Base-by-base conservation (phyloP, 768 basidiomycete species). In the Cystobasidiopsis lactophilus region DNA sequence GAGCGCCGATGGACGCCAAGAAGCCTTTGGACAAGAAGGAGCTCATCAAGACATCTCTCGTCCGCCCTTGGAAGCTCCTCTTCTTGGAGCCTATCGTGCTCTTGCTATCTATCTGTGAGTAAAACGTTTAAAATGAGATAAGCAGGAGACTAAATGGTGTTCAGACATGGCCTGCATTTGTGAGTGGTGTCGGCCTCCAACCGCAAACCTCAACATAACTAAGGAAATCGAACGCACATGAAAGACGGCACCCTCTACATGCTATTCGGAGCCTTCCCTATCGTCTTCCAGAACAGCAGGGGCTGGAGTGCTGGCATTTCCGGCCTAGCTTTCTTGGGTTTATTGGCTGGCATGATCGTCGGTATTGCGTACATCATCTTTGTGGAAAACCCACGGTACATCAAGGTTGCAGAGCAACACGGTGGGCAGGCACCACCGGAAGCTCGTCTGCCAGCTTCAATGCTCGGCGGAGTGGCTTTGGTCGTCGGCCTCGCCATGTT, bases 231-330 rank as follows among this genome's bases (percentile, higher is more conserved):
- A n/a, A n/a, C n/a, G n/a, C n/a, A n/a, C n/a, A n/a, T n/a, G n/a
- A n/a, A n/a, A n/a, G n/a, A n/a, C n/a, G n/a, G n/a, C n/a, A n/a
- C n/a, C n/a, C n/a, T n/a, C n/a, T n/a, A n/a, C n/a, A n/a, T n/a
- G n/a, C n/a, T n/a, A n/a, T n/a, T n/a, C n/a, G n/a, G n/a, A n/a
- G n/a, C n/a, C n/a, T n/a, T n/a, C n/a, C n/a, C n/a, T n/a, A 65
- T 65, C 50, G 64, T 69, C 46, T 70, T 69, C 61, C 63, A 66
- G 54, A 55, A 59, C n/a, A 53, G 53, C 21, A 62, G 65, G 50
- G 68, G 68, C 29, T 70, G 66, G 66, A 63, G 60, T 14, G 61
- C 67, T n/a, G 68, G 69, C 43, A 52, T 67, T 7, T 65, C 66
- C 18, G 69, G 69, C 30, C 63, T 70, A 10, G 66, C 69, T 10